A percentile compares a stretch with the other conserved stretches of the same genome.
Conservation (phyloP, 2,329 filamentous ascomycete genomes). For the Aspergillus persii region DNA sequence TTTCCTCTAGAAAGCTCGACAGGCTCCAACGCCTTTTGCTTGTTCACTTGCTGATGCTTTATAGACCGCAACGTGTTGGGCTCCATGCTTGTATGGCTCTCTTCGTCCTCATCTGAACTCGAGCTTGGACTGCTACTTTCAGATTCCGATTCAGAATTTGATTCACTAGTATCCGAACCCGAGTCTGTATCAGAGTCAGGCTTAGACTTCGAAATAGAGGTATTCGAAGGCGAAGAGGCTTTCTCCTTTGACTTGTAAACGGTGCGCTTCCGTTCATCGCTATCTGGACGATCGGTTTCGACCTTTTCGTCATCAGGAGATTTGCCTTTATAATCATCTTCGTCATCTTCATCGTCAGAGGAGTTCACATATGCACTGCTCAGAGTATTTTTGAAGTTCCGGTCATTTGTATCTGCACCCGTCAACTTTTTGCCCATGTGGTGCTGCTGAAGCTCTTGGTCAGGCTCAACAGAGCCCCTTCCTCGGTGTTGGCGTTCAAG, state of each 20-base stretch:
- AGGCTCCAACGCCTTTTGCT: neutral
- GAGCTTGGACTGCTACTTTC: neutral
- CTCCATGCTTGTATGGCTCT: neutral
- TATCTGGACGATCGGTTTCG: neutral
- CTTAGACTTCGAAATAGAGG: neutral
- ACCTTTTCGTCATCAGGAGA: neutral
- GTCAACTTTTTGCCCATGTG: neutral
- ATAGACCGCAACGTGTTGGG: neutral
- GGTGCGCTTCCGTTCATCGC: neutral
- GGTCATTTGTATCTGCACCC: neutral
- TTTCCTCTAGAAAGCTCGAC: neutral
- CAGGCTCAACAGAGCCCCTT: constrained; percentile 25
- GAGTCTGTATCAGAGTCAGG: neutral
- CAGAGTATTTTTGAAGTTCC: neutral
- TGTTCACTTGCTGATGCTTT: neutral
- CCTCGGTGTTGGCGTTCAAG: constrained; percentile 20
- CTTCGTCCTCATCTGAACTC: neutral
- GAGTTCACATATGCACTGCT: neutral
- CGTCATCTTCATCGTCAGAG: neutral
- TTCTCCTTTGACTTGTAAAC: neutral
- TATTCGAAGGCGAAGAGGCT: neutral
- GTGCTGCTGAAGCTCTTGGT: constrained; percentile 1
- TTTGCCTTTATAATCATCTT: neutral
- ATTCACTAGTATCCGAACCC: neutral
- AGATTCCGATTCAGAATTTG: neutral